A percentile compares a stretch with the other conserved stretches of the same genome.
phyloP scores from a whole-genome alignment of 2,329 filamentous ascomycete genomes.

The Trichophaea hybrida region DNA sequence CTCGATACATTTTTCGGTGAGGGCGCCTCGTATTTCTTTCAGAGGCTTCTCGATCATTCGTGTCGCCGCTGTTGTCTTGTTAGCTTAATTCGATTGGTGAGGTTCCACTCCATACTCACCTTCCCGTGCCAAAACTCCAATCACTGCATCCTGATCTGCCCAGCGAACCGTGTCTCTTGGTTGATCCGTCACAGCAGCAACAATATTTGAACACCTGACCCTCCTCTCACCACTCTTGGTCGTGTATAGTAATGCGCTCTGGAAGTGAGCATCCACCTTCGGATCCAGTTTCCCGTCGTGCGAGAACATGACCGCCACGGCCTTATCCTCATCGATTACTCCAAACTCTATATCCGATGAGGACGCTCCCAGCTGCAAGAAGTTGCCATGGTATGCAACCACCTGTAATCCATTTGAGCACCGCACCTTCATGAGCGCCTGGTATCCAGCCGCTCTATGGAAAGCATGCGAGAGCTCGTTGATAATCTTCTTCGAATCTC shows the following conservation, averaged over 20 bases:
- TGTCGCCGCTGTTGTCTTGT: conserved; percentile 47
- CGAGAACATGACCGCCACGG: conserved; percentile 75
- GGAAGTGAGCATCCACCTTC: conserved; percentile 94
- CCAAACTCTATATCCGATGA: conserved; percentile 81
- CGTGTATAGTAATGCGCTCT: conserved; percentile 86
- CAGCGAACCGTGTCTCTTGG: conserved; percentile 77
- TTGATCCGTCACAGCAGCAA: conserved; percentile 79
- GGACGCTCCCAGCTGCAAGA: conserved; percentile 86
- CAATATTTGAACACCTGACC: conserved; percentile 83
- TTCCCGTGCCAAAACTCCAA: conserved; percentile 81
- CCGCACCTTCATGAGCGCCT: conserved; percentile 93
- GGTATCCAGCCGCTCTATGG: conserved; percentile 81
- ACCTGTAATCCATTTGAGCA: conserved; percentile 95
- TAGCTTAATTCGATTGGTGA: neutral
- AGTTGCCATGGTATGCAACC: conserved; percentile 87
- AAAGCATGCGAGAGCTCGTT: conserved; percentile 77
- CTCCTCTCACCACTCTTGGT: conserved; percentile 76
- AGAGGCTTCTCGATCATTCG: conserved; percentile 62
- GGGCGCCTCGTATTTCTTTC: conserved; percentile 67
- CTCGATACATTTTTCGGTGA: conserved; percentile 87
- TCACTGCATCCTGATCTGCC: conserved; percentile 88
- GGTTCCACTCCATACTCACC: conserved; percentile 29
- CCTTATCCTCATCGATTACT: conserved; percentile 83
- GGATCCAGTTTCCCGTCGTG: conserved; percentile 97
- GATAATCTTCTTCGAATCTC: conserved; percentile 70